phyloP scores from a whole-genome alignment of 129 eudicot species.

The Lonicera japonica region DNA sequence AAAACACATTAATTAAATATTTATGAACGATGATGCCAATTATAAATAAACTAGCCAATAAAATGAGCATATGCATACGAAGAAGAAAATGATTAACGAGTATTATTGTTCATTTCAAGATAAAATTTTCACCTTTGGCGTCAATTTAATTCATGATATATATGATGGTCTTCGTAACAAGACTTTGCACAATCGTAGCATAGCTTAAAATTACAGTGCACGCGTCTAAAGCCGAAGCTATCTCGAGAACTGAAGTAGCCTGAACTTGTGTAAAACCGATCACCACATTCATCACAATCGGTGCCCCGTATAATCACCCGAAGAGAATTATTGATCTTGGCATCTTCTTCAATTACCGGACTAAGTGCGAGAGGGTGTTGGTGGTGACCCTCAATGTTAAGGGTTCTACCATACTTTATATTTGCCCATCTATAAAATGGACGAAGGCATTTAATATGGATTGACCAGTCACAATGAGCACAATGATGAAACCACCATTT shows the following conservation, averaged over 20 bases:
- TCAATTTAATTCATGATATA: no score
- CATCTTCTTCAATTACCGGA: background rate
- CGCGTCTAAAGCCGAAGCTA: background rate
- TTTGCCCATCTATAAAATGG: background rate
- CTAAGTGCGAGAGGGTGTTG: constrained; percentile 13
- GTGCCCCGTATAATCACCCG: background rate
- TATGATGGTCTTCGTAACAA: no score
- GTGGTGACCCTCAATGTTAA: background rate
- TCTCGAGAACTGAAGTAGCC: no score
- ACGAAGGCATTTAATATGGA: background rate
- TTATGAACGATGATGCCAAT: no score
- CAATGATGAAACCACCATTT: constrained; percentile 1
- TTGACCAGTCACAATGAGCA: background rate
- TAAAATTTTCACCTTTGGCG: no score
- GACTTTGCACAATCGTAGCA: no score
- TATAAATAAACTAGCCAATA: no score
- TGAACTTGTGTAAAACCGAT: no score
- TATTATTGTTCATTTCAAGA: no score
- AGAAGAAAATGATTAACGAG: no score
- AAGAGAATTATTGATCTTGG: background rate
- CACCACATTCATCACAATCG: background rate
- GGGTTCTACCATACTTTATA: background rate
- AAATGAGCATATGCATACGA: no score
- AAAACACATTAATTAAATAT: no score
- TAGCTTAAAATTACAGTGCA: background rate